Percentiles rank a stretch among this genome's conserved stretches.
phyloP scores from a whole-genome alignment of 345 rosid species.

The Brassica incana region DNA sequence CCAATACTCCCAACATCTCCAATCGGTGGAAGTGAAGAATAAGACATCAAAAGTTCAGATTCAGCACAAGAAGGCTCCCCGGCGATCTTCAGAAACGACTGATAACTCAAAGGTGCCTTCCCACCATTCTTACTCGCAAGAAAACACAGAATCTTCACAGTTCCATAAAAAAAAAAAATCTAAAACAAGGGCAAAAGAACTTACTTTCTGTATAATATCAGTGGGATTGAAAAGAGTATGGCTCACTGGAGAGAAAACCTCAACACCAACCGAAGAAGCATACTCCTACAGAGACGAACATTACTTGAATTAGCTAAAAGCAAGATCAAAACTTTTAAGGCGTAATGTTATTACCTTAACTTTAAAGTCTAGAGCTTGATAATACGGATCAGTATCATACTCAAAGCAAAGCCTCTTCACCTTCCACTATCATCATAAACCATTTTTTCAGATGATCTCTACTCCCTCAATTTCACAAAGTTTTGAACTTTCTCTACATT shows the following conservation, averaged over 20 bases:
- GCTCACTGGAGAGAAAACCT: conserved; percentile 83
- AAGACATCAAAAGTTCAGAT: conserved; percentile 47
- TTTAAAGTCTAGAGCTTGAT: conserved; percentile 66
- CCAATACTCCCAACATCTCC: conserved; percentile 60
- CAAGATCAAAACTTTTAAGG: conserved; percentile 21
- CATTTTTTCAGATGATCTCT: neutral
- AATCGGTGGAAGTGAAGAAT: conserved; percentile 66
- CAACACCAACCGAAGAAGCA: conserved; percentile 67
- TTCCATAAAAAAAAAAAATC: neutral
- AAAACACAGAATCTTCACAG: neutral
- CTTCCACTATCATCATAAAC: conserved; percentile 57
- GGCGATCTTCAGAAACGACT: conserved; percentile 84
- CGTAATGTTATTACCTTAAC: conserved; percentile 53
- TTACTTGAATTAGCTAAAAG: neutral
- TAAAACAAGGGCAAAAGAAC: neutral
- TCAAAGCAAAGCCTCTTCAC: conserved; percentile 80
- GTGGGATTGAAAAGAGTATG: conserved; percentile 84
- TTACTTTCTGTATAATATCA: conserved; percentile 63
- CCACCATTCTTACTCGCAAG: conserved; percentile 67
- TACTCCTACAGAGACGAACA: conserved; percentile 46
- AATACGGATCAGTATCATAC: conserved; percentile 83
- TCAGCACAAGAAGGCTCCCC: conserved; percentile 77
- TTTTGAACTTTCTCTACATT: neutral
- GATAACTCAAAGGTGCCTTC: conserved; percentile 76
- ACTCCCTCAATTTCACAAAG: conserved; percentile 1